These are phyloP conservation scores for Populus hybrid DNA, from an alignment of 441 rosid species.

Conservation along the genomic window DNA sequence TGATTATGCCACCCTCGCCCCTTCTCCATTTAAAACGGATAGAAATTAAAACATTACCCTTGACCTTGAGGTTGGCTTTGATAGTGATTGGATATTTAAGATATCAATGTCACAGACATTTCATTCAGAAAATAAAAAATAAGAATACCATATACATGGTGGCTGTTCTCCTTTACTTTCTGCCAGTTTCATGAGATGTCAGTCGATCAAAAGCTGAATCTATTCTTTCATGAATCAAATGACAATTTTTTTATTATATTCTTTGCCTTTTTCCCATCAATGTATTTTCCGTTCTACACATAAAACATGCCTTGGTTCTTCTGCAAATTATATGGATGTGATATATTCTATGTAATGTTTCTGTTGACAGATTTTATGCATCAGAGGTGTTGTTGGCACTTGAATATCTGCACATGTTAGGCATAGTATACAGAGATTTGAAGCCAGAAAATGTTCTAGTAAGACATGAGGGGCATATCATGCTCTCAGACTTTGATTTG, in stretches of 20 bases:
- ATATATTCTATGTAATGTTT: not conserved
- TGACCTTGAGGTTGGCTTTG: not conserved
- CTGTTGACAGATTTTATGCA: slow-evolving; percentile 57
- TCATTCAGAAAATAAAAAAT: not conserved
- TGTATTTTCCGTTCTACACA: not conserved
- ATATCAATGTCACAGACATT: not conserved
- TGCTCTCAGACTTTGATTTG: too few relatives aligned
- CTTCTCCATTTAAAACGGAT: not conserved
- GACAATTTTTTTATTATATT: not conserved
- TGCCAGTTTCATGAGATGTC: not conserved
- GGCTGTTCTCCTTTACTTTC: not conserved
- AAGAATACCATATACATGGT: not conserved
- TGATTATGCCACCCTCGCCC: not conserved
- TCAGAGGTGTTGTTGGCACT: too few relatives aligned
- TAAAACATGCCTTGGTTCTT: not conserved
- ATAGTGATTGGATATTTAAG: not conserved
- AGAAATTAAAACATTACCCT: not conserved
- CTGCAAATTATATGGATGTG: not conserved
- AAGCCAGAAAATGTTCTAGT: too few relatives aligned
- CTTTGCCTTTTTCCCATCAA: not conserved
- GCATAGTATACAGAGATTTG: too few relatives aligned
- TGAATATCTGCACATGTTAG: too few relatives aligned
- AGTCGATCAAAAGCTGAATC: not conserved
- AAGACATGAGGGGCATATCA: too few relatives aligned
- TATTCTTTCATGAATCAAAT: not conserved